Evolutionary conservation across 495 filamentous ascomycete genomes (phyloP), one percentile per base, ranked within the genome.

Genomic region (Xylaria sp.): DNA sequence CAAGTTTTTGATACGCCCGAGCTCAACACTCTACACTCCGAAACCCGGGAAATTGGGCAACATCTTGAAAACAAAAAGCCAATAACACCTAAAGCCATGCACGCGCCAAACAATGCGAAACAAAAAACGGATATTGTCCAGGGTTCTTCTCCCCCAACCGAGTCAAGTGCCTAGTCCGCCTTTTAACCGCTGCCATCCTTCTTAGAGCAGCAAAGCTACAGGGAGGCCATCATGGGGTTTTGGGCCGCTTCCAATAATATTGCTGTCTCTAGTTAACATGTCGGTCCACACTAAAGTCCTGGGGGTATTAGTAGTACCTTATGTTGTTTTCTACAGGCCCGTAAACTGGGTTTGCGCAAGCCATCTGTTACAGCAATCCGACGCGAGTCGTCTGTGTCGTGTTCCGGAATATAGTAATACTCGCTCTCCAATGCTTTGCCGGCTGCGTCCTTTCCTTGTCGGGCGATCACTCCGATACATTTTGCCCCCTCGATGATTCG

Each of bases 381-480:
- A 58, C 96, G 87, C 74, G 89, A 88, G n/a, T 88, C 85, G 73
- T 99, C 93, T 2, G 83, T 84, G 78, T 99, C 96, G 77, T 89
- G 86, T 78, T 99, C 96, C 3, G 95, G 92, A n/a, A 98, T 87
- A 78, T 99, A 99, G 78, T 98, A 98, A 76, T 94, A 99, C 81
- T 99, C 95, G 82, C 90, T 94, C 85, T 99, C 95, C 12, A 99
- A 88, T 8, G 90, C 85, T 84, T 97, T 95, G 71, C 96, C 96
- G 0, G 96, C 96, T 19, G 96, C 96, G 82, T 99, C 96, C 79
- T 98, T 99, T 77, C 96, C 96, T 77, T 94, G 91, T 44, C 96
- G 90, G 59, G 88, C 86, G 73, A 99, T 97, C 76, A 95, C 90
- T 40, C 96, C 96, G 61, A 98, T 88, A 74, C 92, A 97, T 29